Base-by-base conservation (phyloP, 1,139 yeast species). In the Arxiozyma bovina region DNA sequence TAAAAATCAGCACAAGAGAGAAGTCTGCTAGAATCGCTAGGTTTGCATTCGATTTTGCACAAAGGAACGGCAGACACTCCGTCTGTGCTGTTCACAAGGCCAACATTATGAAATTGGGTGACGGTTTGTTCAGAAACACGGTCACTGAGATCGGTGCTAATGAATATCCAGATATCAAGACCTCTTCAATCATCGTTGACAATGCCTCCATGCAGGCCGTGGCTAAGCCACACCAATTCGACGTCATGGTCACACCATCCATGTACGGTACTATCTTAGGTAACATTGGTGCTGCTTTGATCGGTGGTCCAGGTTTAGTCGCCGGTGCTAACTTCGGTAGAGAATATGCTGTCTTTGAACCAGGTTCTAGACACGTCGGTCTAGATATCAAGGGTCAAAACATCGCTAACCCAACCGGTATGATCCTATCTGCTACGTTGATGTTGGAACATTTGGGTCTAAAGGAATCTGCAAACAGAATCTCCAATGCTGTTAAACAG, bases 171-270 rank as follows among this genome's bases (percentile, higher is more conserved):
- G 87, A 85, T 60, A 81, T 93, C 63, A 80, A 80, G 63, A 90
- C 85, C 65, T 84, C 83, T 73, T 96, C 91, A 75, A 87, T 93
- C 82, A 93, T 93, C 77, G 98, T 93, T 66, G 99, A 93, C 77
- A 93, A 93, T 71, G 97, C 99, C 59, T 88, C 97, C 61, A 93
- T 93, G 98, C 98, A 93, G 79, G 97, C 97, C 57, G 99, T 93
- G 61, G 91, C 98, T 58, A 81, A 85, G 75, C 98, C 98, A 65
- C 96, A 91, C 75, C 98, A 93, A 77, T 93, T 91, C 55, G 98
- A 93, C 72, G 98, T 93, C 56, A 81, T 93, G 75, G 98, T 93
- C 61, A 90, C 97, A 64, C 99, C 99, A 64, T 91, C 93, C 81
- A 82, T 93, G 77, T 93, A 93, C 80, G 99, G 99, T 77, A 85